Percentiles rank a stretch among this genome's conserved stretches.
Evolutionary conservation across 2,329 filamentous ascomycete species (phyloP).

Genomic region (Thielaviopsis ethacetica): DNA sequence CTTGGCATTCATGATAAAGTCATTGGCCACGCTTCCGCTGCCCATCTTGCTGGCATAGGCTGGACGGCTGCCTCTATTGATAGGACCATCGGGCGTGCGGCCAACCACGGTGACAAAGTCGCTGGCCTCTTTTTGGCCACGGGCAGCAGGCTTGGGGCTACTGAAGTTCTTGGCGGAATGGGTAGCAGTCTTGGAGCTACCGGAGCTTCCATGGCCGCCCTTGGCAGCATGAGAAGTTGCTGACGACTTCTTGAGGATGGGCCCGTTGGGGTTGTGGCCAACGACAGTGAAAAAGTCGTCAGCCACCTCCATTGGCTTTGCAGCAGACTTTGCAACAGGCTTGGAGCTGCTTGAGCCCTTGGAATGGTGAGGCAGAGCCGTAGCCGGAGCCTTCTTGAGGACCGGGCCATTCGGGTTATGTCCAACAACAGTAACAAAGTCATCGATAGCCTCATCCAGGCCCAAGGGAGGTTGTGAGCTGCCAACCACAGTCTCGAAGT

Average conservation of each 20-base stretch:
- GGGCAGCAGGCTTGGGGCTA: too few relatives aligned
- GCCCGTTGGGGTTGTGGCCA: neutral
- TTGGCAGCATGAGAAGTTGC: neutral
- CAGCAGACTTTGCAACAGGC: neutral
- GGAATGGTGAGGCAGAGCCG: neutral
- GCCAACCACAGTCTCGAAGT: neutral
- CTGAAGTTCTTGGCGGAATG: neutral
- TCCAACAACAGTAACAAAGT: constrained; percentile 5
- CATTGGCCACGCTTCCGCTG: neutral
- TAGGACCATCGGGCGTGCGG: neutral
- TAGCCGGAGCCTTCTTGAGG: neutral
- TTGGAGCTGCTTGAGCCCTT: neutral
- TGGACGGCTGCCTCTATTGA: neutral
- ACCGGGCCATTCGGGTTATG: neutral
- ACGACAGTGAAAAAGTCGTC: constrained; percentile 6
- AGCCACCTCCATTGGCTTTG: neutral
- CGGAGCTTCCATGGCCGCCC: too few relatives aligned
- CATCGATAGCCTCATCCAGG: neutral
- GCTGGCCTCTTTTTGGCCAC: neutral
- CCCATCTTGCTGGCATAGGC: neutral
- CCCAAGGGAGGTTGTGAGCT: neutral
- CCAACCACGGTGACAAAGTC: neutral
- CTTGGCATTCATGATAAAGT: neutral
- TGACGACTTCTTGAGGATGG: neutral
- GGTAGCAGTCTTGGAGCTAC: neutral